Evolutionary conservation across 2,329 filamentous ascomycete species (phyloP), one percentile per base, ranked within the genome.

Genomic region (Aspergillus alliaceus): DNA sequence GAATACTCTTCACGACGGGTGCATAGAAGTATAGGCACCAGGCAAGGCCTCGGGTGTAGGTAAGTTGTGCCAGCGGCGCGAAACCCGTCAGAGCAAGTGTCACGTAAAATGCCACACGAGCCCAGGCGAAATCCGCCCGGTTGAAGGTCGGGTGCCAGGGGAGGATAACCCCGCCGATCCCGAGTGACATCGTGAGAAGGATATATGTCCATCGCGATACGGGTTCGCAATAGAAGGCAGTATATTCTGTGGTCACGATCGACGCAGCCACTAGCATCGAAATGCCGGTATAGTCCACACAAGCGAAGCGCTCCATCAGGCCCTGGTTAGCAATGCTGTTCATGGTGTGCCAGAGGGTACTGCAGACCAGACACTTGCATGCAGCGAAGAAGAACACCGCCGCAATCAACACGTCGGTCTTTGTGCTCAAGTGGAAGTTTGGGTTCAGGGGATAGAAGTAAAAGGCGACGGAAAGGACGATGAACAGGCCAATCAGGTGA

Each of bases 141-240:
- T 99, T 99, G 82, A 99, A 99, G 20, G 85, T 89, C 29, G 95
- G 95, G 74, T 96, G 91, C 95, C 95, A 99, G 2, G 95, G 93
- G 35, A 99, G 83, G 61, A 97, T 90, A 62, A 96, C 91, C 56
- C 95, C 95, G 37, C 88, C 90, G 56, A 96, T 78, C 48, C 95
- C 95, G 25, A 99, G 85, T 14, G 88, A 72, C 56, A 90, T 88
- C 2, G 95, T 98, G 50, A 90, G 80, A 40, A 83, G 75, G 80
- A 99, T 95, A 77, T 98, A 99, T 12, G 85, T 81, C 84, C 89
- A 95, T 54, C 93, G 89, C 65, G 90, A 93, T 47, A 90, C 69
- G 3, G 95, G 93, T 69, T 99, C 95, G 79, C 95, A 97, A 80
- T 99, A 99, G 76, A 99, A 99, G 24, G 93, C 95, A 0, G 95